Evolutionary conservation across 345 rosid genomes (phyloP), one percentile per base, ranked within the genome.

Genomic region (Trapa bicornis): DNA sequence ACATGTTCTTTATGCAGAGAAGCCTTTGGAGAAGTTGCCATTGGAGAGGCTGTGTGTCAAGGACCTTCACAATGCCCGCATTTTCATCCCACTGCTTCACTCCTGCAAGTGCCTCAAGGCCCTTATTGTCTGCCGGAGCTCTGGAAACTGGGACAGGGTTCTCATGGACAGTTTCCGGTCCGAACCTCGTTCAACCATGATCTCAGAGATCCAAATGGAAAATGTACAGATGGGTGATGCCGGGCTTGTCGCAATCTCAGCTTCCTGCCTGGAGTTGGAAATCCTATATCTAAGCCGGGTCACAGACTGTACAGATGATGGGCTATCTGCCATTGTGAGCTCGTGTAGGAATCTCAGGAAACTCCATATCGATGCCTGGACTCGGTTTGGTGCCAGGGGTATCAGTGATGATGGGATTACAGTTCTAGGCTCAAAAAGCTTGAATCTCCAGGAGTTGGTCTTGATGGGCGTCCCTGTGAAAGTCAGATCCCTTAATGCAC

Each of bases 301-400:
- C 14, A 68, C 72, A 0, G 82, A 80, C 42, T 83, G 86, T 41
- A 78, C 81, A 0, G 76, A 83, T n/a, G 70, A 67, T 0, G 84
- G 87, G 6, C 41, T 83, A n/a, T 69, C 66, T 2, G 72, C 81
- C 35, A 47, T 83, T 4, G 82, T 79, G 12, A 70, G 61, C 65
- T 66, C 75, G 29, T 80, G 87, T 67, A 78, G 65, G 73, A 60
- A 60, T 12, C 74, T 78, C 22, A 64, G 75, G 64, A 80, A 83
- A 75, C 78, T 83, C 11, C 84, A 78, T 56, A 70, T 83, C 0
- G 84, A 83, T 69, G 76, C 77, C 0, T 80, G 86, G 79, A 78
- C 72, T 52, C 75, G 82, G 60, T 78, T 78, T 2, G 85, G 85
- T 0, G 72, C 75, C 39, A 65, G 77, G 12, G 68, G 69, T 5